Conservation (phyloP, 805 yeast genomes). For the Scheffersomyces ergatensis region DNA sequence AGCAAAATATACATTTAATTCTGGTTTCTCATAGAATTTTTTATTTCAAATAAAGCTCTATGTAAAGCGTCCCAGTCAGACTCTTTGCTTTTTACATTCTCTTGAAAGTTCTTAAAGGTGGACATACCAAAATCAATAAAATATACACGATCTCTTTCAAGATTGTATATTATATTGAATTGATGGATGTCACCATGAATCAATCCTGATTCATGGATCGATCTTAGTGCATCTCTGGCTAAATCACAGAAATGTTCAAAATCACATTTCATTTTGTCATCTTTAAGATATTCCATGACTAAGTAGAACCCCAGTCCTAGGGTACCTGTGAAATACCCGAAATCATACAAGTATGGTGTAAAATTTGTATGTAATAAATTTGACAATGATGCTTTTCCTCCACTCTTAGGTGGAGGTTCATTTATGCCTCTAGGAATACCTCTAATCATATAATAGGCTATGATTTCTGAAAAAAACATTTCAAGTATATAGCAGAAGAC, state of each 20-base stretch:
- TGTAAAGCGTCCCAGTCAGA: background rate
- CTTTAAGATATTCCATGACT: background rate
- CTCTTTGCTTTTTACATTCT: background rate
- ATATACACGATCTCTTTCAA: background rate
- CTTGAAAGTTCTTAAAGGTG: background rate
- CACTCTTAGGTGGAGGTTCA: background rate
- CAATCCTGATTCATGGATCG: too few relatives aligned
- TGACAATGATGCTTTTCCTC: background rate
- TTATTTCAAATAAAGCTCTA: background rate
- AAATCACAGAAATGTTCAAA: background rate
- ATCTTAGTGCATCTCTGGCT: background rate
- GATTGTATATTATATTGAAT: background rate
- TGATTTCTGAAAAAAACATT: background rate
- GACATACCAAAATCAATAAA: background rate
- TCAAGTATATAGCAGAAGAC: background rate
- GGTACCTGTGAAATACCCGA: background rate
- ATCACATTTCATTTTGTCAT: background rate
- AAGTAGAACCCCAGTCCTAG: background rate
- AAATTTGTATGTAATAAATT: background rate
- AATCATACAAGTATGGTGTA: background rate
- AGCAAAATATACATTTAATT: too few relatives aligned
- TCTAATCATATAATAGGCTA: background rate
- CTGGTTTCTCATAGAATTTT: too few relatives aligned
- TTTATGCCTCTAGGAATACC: background rate
- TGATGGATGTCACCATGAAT: too few relatives aligned